These are phyloP conservation scores for Scenedesmus sp. DNA, from an alignment of 163 green algal genomes.

Conservation along the genomic window DNA sequence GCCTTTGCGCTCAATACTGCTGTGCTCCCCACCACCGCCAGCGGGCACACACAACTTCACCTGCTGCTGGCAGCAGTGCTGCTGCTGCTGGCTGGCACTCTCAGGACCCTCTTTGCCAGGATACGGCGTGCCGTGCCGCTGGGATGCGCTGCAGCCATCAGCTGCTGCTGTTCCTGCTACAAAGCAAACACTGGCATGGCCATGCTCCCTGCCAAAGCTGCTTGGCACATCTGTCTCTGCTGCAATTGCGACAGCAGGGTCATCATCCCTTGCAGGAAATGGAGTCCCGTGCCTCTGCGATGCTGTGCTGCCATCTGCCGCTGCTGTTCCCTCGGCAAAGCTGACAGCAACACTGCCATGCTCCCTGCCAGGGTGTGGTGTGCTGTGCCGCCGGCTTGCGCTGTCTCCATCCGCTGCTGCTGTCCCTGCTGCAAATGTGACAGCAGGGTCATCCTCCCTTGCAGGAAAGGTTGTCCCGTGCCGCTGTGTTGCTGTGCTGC, in stretches of 20 bases:
- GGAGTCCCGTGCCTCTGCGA: background rate
- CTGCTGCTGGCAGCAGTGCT: background rate
- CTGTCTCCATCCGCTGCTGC: too few relatives aligned
- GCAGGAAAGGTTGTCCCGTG: background rate
- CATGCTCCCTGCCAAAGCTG: background rate
- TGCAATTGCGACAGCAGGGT: too few relatives aligned
- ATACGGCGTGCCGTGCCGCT: background rate
- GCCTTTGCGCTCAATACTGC: background rate
- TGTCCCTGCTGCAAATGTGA: background rate
- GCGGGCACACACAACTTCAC: background rate
- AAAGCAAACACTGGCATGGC: background rate
- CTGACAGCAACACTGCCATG: too few relatives aligned
- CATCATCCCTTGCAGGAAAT: background rate
- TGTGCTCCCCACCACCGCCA: background rate
- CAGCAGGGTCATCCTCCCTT: background rate
- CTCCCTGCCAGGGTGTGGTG: too few relatives aligned
- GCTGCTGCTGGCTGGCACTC: background rate
- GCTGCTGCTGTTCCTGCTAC: background rate
- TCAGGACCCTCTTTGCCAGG: background rate
- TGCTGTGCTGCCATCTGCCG: background rate
- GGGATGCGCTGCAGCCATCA: background rate
- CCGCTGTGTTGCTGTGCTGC: background rate
- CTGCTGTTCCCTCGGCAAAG: background rate
- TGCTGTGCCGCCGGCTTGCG: background rate
- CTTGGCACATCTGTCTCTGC: too few relatives aligned